Conservation (phyloP, 2,329 filamentous ascomycete genomes). For the Fusarium sp. region DNA sequence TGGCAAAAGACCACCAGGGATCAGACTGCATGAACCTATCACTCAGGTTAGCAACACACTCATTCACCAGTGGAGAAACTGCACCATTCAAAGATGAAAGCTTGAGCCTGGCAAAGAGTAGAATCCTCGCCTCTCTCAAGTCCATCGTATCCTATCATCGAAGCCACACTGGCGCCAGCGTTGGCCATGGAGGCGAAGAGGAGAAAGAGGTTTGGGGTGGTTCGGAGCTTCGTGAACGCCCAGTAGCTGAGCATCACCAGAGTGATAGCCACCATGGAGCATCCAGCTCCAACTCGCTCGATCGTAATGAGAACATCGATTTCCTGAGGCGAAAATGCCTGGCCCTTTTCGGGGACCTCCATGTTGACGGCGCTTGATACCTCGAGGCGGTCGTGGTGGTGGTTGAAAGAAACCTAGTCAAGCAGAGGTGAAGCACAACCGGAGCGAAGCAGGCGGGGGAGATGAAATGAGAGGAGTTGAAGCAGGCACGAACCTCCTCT, state of each 20-base stretch:
- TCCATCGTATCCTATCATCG: conserved; percentile 77
- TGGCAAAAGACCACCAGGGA: conserved; percentile 81
- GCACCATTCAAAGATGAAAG: conserved; percentile 75
- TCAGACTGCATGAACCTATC: conserved; percentile 81
- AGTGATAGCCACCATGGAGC: conserved; percentile 65
- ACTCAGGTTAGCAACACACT: not conserved
- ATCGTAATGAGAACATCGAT: conserved; percentile 61
- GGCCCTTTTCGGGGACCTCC: conserved; percentile 21
- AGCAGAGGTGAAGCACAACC: not conserved
- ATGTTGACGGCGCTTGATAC: conserved; percentile 20
- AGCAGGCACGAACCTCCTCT: not conserved
- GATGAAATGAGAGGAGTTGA: not conserved
- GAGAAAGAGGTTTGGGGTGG: conserved; percentile 66
- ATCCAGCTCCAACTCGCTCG: conserved; percentile 64
- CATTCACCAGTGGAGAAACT: no score
- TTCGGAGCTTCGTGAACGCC: conserved; percentile 63
- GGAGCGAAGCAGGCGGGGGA: not conserved
- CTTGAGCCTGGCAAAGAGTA: conserved; percentile 70
- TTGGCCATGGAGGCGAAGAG: conserved; percentile 53
- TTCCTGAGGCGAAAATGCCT: conserved; percentile 50
- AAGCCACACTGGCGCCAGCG: conserved; percentile 70
- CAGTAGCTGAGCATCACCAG: conserved; percentile 63
- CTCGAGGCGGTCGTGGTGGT: conserved; percentile 1
- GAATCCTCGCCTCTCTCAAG: conserved; percentile 66
- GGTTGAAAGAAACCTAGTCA: not conserved